phyloP scores from a whole-genome alignment of 2,329 filamentous ascomycete species.

The Paraconiothyrium brasiliense region DNA sequence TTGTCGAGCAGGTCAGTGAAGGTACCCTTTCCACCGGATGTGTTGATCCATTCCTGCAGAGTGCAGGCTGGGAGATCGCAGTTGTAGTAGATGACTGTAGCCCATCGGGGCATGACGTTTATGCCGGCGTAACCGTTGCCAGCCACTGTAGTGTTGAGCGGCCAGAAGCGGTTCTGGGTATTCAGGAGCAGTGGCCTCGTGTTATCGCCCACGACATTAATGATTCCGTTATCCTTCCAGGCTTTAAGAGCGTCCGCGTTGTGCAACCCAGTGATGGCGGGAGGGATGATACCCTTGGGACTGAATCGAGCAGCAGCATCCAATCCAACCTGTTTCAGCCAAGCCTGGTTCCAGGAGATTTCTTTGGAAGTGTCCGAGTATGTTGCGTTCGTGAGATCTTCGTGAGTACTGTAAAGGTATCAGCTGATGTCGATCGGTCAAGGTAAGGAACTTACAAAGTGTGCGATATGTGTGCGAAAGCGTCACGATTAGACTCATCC shows the following conservation, averaged over 20 bases:
- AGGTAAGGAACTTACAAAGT: conserved; percentile 57
- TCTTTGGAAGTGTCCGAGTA: conserved; percentile 66
- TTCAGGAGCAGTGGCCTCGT: conserved; percentile 66
- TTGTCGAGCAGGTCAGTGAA: conserved; percentile 62
- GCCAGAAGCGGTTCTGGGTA: conserved; percentile 62
- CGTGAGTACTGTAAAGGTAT: conserved; percentile 56
- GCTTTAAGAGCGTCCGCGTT: conserved; percentile 70
- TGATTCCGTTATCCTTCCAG: conserved; percentile 68
- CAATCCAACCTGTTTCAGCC: conserved; percentile 65
- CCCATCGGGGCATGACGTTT: conserved; percentile 67
- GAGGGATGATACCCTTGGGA: conserved; percentile 66
- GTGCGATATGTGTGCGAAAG: conserved; percentile 68
- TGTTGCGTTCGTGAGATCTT: conserved; percentile 68
- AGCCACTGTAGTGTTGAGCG: conserved; percentile 61
- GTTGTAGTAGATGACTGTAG: conserved; percentile 72
- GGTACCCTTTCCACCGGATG: conserved; percentile 63
- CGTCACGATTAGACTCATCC: conserved; percentile 59
- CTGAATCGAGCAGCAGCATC: conserved; percentile 60
- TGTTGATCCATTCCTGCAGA: conserved; percentile 68
- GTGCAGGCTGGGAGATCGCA: conserved; percentile 68
- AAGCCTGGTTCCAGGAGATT: conserved; percentile 68
- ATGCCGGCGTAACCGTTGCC: conserved; percentile 66
- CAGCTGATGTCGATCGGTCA: conserved; percentile 3
- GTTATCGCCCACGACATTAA: conserved; percentile 70
- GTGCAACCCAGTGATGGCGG: conserved; percentile 70